phyloP scores from a whole-genome alignment of 805 yeast genomes.

The Lachancea thermotolerans region DNA sequence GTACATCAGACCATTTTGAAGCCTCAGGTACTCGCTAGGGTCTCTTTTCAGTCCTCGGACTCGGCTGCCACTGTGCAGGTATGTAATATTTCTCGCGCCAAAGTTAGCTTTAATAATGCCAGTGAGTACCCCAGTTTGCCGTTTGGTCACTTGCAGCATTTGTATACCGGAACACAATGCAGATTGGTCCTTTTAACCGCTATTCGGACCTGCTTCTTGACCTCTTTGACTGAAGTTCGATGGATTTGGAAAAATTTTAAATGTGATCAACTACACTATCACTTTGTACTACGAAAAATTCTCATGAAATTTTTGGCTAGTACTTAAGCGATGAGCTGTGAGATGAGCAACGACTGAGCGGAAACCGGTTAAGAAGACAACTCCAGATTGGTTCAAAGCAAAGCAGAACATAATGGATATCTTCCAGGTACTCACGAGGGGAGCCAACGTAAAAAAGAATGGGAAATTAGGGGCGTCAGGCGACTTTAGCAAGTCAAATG shows the following conservation, averaged over 20 bases:
- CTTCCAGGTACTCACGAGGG: conserved; percentile 76
- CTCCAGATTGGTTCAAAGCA: not conserved
- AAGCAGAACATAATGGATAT: conserved; percentile 61
- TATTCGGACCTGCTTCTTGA: not conserved
- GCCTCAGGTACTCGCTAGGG: conserved; percentile 49
- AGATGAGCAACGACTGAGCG: not conserved
- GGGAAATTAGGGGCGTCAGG: conserved; percentile 16
- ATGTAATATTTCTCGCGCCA: conserved; percentile 23
- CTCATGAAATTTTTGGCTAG: not conserved
- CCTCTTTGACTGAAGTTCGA: too few relatives aligned
- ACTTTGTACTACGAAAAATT: not conserved
- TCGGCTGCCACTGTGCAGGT: conserved; percentile 42
- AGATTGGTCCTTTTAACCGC: not conserved
- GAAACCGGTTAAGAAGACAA: not conserved
- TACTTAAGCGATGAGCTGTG: conserved; percentile 7
- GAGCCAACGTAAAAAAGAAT: conserved; percentile 54
- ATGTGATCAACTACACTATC: not conserved
- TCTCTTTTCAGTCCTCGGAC: conserved; percentile 68
- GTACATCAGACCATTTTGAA: conserved; percentile 47
- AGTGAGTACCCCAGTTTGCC: not conserved
- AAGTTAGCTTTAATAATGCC: not conserved
- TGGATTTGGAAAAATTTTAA: not conserved
- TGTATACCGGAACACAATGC: not conserved
- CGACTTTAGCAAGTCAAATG: conserved; percentile 19
- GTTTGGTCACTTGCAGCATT: not conserved